phyloP scores from a whole-genome alignment of 2,329 filamentous ascomycete species.

The Aspergillus quadrilineatus region DNA sequence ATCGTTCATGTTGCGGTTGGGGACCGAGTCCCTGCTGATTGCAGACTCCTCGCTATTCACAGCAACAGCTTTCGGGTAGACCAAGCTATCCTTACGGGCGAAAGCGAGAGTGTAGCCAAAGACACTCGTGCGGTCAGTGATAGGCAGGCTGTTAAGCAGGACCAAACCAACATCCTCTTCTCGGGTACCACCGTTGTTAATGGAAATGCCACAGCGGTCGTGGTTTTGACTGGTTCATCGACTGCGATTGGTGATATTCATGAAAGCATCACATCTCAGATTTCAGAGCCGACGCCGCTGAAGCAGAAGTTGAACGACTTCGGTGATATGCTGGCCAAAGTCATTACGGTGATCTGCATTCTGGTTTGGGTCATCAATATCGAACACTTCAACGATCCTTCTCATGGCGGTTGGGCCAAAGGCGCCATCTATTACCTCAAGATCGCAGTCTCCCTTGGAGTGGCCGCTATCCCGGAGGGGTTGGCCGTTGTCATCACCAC shows the following conservation, averaged over 20 bases:
- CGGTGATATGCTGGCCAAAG: conserved; percentile 92
- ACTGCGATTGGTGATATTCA: conserved; percentile 99
- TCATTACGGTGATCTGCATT: conserved; percentile 95
- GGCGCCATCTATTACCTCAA: conserved; percentile 99
- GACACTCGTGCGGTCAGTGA: conserved; percentile 70
- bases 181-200: conserved; percentile 97
- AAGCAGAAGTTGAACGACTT: conserved; percentile 99
- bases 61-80: conserved; percentile 98
- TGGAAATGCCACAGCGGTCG: conserved; percentile 85
- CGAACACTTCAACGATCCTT: conserved; percentile 91
- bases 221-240: conserved; percentile 82
- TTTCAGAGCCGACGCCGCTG: conserved; percentile 92
- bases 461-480: conserved; percentile 96
- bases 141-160: conserved; percentile 86
- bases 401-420: conserved; percentile 90
- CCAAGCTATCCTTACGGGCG: conserved; percentile 94
- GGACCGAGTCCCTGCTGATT: conserved; percentile 92
- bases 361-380: conserved; percentile 99
- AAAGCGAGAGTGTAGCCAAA: conserved; percentile 96
- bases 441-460: conserved; percentile 96
- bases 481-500: conserved; percentile 99
- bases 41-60: conserved; percentile 81
- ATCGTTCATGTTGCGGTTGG: conserved; percentile 85
- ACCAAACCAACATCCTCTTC: conserved; percentile 97
- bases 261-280: conserved; percentile 96